Base-by-base conservation (phyloP, 441 rosid genomes). In the Metrosideros polymorpha region DNA sequence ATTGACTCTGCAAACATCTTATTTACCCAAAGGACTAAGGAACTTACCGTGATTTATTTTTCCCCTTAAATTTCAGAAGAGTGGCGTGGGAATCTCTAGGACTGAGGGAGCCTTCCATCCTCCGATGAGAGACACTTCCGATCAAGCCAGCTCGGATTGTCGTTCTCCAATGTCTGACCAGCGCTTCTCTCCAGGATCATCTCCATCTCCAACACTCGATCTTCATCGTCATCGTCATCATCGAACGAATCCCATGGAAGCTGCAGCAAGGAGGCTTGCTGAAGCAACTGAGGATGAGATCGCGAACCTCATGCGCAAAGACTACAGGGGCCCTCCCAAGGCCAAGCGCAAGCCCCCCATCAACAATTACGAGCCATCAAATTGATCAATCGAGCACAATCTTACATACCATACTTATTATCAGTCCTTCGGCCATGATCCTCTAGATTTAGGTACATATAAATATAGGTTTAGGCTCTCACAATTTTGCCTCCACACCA, bases 321-420 rank as follows among this genome's bases (percentile, higher is more conserved):
- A 87, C 49, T 87, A 87, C 84, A 83, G 85, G 83, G 89, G 86
- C 1, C 71, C 84, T 9, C 86, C 86, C 57, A 87, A 79, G 89
- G 84, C 71, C 55, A 87, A 4, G 54, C 82, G 89, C 32, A 87
- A 84, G 89, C 89, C 89, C 22, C 89, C 89, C 27, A 87, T 87
- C 35, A 79, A 87, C 86, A 87, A 87, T 53, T 53, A 51, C 29
- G 61, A 77, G 82, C 89, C 89, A 45, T 49, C 53, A 22, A 45
- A 84, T 57, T 87, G 86, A 87, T 76, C 45, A 5, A 30, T 50
- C 25, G 12, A 82, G 56, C 56, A 9, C 7, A 8, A 71, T 39
- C 79, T 71, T 22, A 39, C 17, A 13, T 39, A 35, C 39, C 45
- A 71, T 71, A 39, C 84, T 51, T 47, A 43, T 42, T 42, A 29